Base-by-base conservation (phyloP, 352 stramenopile species). In the Blastocystis sp. region DNA sequence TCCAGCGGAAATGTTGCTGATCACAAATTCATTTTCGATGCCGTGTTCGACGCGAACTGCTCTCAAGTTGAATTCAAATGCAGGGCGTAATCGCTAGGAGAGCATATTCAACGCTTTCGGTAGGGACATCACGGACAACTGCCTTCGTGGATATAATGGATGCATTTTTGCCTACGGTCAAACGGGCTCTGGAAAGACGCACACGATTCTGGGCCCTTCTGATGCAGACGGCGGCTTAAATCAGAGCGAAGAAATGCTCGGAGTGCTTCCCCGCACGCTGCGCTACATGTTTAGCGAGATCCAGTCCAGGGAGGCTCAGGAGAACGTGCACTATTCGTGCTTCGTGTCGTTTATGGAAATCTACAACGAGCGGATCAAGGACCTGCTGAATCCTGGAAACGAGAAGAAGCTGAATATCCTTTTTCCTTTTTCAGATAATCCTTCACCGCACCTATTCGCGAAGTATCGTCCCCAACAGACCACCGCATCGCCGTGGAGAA, bases 331-430 rank as follows among this genome's bases (percentile, higher is more conserved):
- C n/a, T 87, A 87, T 28, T 77, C 77, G 28, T 87, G 77, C 3
- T 77, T 77, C 62, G 92, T 92, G 52, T 96, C 93, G 64, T 97
- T 96, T 89, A 90, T 97, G 28, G 94, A 97, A 89, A 97, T 97
- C 67, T 97, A 97, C 92, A 97, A 97, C 82, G 94, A 97, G 79
- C 93, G 95, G 76, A 96, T 98, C 67, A 91, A 93, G 28, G 95
- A 98, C 89, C 89, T 97, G 19, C 91, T 98, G 10, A 87, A 87
- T 45, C 65, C 62, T 10, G 62, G 14, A n/a, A 69, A 78, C 28
- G 34, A 4, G 41, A 78, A 81, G 62, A 77, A 74, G 62, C 45
- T 87, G 9, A 41, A 87, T 87, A 87, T 87, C 77, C 61, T 79
- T 79, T 60, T 34, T 71, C 38, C 7, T 21, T 48, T 28, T 14